phyloP scores from a whole-genome alignment of 192 early-diverging fungal genomes.

The Coemansia sp. region DNA sequence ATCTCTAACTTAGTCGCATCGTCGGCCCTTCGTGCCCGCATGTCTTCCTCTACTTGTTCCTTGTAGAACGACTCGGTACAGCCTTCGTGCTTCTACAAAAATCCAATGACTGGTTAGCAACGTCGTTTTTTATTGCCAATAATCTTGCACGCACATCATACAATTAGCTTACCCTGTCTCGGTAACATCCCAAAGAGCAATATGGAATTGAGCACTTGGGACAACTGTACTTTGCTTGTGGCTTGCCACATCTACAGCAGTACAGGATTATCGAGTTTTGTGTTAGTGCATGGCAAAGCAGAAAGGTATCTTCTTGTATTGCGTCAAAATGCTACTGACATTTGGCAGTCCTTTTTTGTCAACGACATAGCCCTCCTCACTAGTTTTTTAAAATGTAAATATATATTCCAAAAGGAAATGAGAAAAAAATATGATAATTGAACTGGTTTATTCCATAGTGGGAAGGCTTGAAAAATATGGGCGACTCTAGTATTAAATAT shows the following conservation, averaged over 20 bases:
- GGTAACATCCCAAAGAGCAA: slow-evolving; percentile 46
- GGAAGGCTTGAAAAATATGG: too few species aligned
- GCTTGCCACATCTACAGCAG: slow-evolving; percentile 34
- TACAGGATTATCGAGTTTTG: not conserved
- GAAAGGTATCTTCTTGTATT: not conserved
- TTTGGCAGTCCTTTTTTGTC: slow-evolving; percentile 5
- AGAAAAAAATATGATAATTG: too few species aligned
- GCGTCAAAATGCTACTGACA: not conserved
- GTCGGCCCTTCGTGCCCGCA: slow-evolving; percentile 31
- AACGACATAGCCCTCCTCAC: not conserved
- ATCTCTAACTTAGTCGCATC: slow-evolving; percentile 42
- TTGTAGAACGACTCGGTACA: slow-evolving; percentile 51
- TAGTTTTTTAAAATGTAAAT: not conserved
- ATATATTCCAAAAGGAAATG: not conserved
- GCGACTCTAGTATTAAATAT: too few species aligned
- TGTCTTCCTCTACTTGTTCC: slow-evolving; percentile 32
- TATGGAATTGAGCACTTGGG: slow-evolving; percentile 44
- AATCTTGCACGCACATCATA: not conserved
- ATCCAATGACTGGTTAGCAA: not conserved
- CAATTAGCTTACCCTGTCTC: slow-evolving; percentile 27
- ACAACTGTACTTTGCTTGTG: slow-evolving; percentile 46
- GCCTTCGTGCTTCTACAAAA: slow-evolving; percentile 18
- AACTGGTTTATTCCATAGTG: too few species aligned
- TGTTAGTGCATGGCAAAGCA: not conserved
- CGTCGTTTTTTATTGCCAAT: not conserved